Evolutionary conservation across 331 rosid genomes (phyloP), one percentile per base, ranked within the genome.

Genomic region (Erythrophleum ivorense): DNA sequence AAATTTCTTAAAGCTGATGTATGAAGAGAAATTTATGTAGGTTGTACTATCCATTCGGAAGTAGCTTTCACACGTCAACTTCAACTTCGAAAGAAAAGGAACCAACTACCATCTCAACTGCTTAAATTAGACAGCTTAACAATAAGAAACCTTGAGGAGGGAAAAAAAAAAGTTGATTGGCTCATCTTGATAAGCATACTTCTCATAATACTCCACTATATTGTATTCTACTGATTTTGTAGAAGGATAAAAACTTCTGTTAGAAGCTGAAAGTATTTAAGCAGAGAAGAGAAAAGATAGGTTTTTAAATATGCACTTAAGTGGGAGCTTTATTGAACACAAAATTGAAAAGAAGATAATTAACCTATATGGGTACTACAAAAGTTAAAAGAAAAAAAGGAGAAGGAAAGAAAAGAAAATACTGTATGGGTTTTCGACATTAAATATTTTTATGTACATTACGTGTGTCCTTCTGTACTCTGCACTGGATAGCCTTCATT

Each of bases 361-460:
- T 68, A 58, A 81, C 81, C 72, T 85, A 76, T 83, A 33, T 54
- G 9, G 81, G 73, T 77, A 53, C 85, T 76, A 73, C 73, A 82
- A 71, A 84, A 58, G 78, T 73, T 62, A 13, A 81, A 65, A 43
- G 9, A 53, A 50, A 43, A 29, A 43, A 21, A 31, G 15, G 57
- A 16, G 36, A 40, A 65, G 21, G 40, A 75, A 76, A 40, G 40
- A 69, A 77, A 80, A 76, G 24, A 87, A 60, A 57, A 57, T 52
- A 77, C 84, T 77, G 71, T 74, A 78, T 69, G 67, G 67, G 65
- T 71, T 82, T 82, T 79, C 67, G 54, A 73, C 83, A 80, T 89
- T 74, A 92, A 80, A 86, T 91, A 91, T 46, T 68, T 55, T 67
- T 90, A 89, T 91, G 85, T 91, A 90, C 96, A 92, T 84, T 60